These are phyloP conservation scores for Puccinia horiana DNA, from an alignment of 1,284 basidiomycete species.

Conservation along the genomic window DNA sequence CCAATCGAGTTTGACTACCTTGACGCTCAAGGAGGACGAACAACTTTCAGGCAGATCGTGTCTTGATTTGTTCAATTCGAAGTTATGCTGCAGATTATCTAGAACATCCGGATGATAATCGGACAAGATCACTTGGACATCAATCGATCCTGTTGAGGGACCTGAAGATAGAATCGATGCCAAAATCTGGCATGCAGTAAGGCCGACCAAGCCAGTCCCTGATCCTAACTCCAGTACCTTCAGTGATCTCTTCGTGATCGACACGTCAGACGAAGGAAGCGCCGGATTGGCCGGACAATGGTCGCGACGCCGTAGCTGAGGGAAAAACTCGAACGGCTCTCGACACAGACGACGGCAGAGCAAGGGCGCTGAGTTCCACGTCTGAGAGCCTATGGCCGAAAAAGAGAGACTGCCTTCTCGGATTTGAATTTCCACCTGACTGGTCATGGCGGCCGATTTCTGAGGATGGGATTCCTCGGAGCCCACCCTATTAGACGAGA, in stretches of 20 bases:
- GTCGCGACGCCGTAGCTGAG: background rate
- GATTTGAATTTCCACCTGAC: constrained; percentile 12
- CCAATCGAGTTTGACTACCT: constrained; percentile 25
- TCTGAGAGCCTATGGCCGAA: constrained; percentile 29
- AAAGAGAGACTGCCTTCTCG: constrained; percentile 22
- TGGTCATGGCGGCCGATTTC: background rate
- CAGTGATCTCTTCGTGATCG: background rate
- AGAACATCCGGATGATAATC: constrained; percentile 44
- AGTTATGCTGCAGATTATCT: constrained; percentile 6
- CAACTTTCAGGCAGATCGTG: background rate
- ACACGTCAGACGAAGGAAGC: background rate
- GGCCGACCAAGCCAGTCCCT: constrained; percentile 34
- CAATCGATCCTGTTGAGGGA: background rate
- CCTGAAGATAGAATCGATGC: background rate
- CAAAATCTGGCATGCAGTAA: constrained; percentile 17
- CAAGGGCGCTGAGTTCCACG: constrained; percentile 26
- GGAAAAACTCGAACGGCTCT: constrained; percentile 10
- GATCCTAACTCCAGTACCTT: constrained; percentile 29
- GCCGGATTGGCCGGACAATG: background rate
- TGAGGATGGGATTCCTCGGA: background rate
- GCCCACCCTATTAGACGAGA: background rate
- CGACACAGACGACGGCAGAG: constrained; percentile 24
- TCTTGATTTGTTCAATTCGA: background rate
- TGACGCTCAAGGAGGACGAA: constrained; percentile 14
- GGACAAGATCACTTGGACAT: constrained; percentile 33